These are phyloP conservation scores for Afroboletus lepidellus DNA, from an alignment of 1,284 basidiomycete species.

Conservation along the genomic window DNA sequence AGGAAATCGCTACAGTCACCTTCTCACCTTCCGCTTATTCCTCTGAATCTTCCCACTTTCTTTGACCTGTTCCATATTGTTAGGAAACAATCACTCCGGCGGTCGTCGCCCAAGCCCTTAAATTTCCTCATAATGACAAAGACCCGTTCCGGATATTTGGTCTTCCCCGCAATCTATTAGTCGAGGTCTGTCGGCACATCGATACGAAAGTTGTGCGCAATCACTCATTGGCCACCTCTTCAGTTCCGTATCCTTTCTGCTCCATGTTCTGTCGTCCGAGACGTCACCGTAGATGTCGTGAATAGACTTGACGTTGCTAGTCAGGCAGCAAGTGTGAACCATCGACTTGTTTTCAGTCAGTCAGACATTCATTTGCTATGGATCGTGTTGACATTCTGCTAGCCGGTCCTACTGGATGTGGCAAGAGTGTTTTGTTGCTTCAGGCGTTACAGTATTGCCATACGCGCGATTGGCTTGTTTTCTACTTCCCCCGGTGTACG, in stretches of 20 bases:
- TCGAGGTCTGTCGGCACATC: conserved; percentile 53
- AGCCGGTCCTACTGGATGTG: conserved; percentile 80
- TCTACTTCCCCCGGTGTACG: conserved; percentile 86
- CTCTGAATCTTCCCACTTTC: not conserved
- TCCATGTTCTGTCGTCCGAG: conserved; percentile 66
- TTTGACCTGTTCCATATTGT: not conserved
- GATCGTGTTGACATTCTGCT: conserved; percentile 6
- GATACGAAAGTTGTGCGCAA: not conserved
- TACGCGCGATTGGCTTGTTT: conserved; percentile 76
- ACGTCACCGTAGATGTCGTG: conserved; percentile 53
- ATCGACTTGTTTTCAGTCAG: conserved; percentile 63
- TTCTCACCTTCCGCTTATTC: not conserved
- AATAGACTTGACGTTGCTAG: conserved; percentile 50
- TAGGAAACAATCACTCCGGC: conserved; percentile 34
- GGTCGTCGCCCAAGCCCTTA: conserved; percentile 31
- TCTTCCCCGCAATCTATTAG: conserved; percentile 58
- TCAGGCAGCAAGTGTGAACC: conserved; percentile 42
- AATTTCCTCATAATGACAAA: conserved; percentile 39
- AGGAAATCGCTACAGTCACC: not conserved
- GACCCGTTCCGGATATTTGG: conserved; percentile 61
- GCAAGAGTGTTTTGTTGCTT: conserved; percentile 82
- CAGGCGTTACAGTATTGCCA: conserved; percentile 79
- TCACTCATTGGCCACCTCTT: not conserved
- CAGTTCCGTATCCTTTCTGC: conserved; percentile 67
- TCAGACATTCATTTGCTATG: conserved; percentile 5